A percentile compares a stretch with the other conserved stretches of the same genome.
These are phyloP conservation scores for Metschnikowia reukaufii DNA, from an alignment of 805 yeast genomes.

Conservation along the genomic window DNA sequence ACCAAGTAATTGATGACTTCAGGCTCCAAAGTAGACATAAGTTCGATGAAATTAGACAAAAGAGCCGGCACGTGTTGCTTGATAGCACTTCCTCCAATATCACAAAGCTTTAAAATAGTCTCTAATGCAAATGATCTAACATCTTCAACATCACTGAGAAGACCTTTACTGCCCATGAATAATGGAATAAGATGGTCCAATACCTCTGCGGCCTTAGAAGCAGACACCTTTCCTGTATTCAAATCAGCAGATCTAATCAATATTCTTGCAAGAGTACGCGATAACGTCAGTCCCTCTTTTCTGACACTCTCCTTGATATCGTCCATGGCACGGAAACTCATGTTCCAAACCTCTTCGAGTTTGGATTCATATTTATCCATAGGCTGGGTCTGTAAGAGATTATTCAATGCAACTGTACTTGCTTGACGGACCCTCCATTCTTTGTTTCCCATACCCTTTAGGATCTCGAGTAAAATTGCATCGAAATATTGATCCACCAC, in stretches of 20 bases:
- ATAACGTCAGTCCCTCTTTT: slow-evolving; percentile 68
- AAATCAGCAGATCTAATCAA: slow-evolving; percentile 58
- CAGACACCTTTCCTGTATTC: slow-evolving; percentile 35
- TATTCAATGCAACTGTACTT: slow-evolving; percentile 67
- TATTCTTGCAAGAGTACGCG: slow-evolving; percentile 63
- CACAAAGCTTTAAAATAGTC: slow-evolving; percentile 69
- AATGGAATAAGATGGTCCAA: slow-evolving; percentile 70
- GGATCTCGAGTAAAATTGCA: slow-evolving; percentile 61
- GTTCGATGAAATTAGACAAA: slow-evolving; percentile 62
- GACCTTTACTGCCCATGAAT: slow-evolving; percentile 73
- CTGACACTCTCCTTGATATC: slow-evolving; percentile 94
- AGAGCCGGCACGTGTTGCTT: slow-evolving; percentile 68
- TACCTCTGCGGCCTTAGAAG: slow-evolving; percentile 45
- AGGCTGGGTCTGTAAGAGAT: slow-evolving; percentile 63
- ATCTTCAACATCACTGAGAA: slow-evolving; percentile 84
- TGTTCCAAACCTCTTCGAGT: slow-evolving; percentile 74
- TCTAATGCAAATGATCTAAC: slow-evolving; percentile 72
- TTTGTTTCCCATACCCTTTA: slow-evolving; percentile 67
- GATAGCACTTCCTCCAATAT: slow-evolving; percentile 58
- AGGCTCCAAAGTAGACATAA: slow-evolving; percentile 89
- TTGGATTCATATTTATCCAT: slow-evolving; percentile 49
- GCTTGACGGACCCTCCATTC: slow-evolving; percentile 97
- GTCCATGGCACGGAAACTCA: slow-evolving; percentile 87
- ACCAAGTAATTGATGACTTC: slow-evolving; percentile 83
- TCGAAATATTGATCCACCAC: slow-evolving; percentile 56